phyloP scores from a whole-genome alignment of 306 rosid species.

The Rosa chinensis region DNA sequence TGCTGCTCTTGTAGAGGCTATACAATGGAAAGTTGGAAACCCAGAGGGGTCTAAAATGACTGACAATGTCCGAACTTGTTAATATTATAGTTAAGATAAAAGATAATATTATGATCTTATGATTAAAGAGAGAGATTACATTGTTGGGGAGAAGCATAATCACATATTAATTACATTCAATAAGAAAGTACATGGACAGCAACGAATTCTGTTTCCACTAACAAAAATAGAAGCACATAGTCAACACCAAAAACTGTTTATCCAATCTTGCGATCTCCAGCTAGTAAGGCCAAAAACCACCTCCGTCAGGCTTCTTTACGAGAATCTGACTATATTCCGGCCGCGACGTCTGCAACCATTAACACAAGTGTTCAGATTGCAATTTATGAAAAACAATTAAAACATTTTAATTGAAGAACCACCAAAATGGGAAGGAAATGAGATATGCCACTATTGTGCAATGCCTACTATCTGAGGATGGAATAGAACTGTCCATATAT shows the following conservation, averaged over 20 bases:
- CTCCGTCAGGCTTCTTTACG: conserved; percentile 71
- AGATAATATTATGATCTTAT: background rate
- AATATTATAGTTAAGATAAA: too few species aligned
- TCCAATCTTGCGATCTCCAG: conserved; percentile 15
- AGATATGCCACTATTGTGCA: background rate
- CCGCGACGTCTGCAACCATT: conserved; percentile 78
- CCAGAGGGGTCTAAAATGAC: background rate
- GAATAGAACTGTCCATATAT: background rate
- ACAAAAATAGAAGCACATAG: background rate
- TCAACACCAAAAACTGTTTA: background rate
- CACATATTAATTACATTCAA: background rate
- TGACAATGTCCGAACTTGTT: background rate
- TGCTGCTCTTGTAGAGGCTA: too few species aligned
- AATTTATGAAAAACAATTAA: background rate
- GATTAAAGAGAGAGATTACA: background rate
- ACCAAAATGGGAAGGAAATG: background rate
- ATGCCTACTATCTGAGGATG: background rate
- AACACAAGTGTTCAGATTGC: background rate
- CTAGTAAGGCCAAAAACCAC: conserved; percentile 59
- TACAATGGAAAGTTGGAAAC: too few species aligned
- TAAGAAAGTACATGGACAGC: background rate
- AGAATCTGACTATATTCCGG: conserved; percentile 90
- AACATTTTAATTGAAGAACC: background rate
- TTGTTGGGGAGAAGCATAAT: background rate
- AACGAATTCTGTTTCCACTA: background rate